A percentile compares a stretch with the other conserved stretches of the same genome.
These are phyloP conservation scores for Melastoma malabathricum DNA, from an alignment of 345 rosid species.

Conservation along the genomic window DNA sequence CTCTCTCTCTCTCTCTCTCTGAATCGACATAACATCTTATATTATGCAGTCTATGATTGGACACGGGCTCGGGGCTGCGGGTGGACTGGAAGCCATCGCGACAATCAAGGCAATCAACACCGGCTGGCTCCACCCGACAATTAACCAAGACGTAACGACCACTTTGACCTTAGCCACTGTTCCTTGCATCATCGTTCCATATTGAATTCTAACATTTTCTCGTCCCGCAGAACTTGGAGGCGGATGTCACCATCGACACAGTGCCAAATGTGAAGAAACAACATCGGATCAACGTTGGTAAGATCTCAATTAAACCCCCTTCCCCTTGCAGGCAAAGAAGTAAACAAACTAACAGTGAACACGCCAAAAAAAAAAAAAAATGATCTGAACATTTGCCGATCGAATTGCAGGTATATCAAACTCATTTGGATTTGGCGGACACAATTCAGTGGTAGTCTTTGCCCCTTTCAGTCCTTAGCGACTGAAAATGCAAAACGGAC, in stretches of 20 bases:
- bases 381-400: no score
- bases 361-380: no score
- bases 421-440: slow-evolving; percentile 58
- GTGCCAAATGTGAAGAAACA: slow-evolving; percentile 48
- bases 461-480: slow-evolving; percentile 33
- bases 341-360: no score
- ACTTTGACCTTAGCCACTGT: neutral
- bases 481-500: no score
- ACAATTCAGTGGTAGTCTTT: slow-evolving; percentile 54
- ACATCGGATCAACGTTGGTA: slow-evolving; percentile 40
- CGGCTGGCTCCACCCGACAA: slow-evolving; percentile 60
- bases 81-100: slow-evolving; percentile 57
- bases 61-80: slow-evolving; percentile 62
- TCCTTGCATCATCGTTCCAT: neutral
- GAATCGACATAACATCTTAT: neutral
- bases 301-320: slow-evolving; percentile 2
- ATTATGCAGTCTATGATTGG: slow-evolving; percentile 45
- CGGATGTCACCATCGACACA: slow-evolving; percentile 43
- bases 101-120: slow-evolving; percentile 58
- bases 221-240: slow-evolving; percentile 32
- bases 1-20: no score
- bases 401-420: slow-evolving; percentile 40
- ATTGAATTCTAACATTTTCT: neutral
- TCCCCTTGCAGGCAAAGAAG: no score
- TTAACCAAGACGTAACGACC: slow-evolving; percentile 47